Conservation (phyloP, 148 eudicot genomes). For the Mesembryanthemum crystallinum region DNA sequence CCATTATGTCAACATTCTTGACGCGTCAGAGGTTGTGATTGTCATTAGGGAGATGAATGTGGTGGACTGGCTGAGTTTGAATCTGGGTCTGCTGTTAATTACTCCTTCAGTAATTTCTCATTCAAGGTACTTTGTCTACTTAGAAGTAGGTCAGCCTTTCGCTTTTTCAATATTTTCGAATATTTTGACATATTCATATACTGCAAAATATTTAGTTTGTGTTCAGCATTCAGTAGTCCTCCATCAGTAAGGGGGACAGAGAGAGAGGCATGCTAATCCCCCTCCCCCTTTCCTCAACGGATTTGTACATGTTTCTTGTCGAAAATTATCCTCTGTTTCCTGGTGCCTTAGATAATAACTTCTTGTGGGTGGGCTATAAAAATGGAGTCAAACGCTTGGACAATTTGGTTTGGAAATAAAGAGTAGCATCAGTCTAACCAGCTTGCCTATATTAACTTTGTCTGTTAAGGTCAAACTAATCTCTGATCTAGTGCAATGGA, state of each 20-base stretch:
- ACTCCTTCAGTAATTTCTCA: constrained; percentile 96
- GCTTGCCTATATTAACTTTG: not conserved
- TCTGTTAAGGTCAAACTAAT: not conserved
- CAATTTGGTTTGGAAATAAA: not conserved
- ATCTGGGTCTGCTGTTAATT: constrained; percentile 60
- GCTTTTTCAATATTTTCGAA: not conserved
- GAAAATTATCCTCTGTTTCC: not conserved
- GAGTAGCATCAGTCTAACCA: not conserved
- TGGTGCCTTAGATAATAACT: not conserved
- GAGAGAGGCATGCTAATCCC: not conserved
- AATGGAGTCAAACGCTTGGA: not conserved
- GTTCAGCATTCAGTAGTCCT: not conserved
- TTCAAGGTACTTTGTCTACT: constrained; percentile 72
- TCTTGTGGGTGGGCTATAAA: not conserved
- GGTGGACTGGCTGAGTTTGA: constrained; percentile 70
- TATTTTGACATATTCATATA: too few relatives aligned
- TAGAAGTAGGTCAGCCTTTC: not conserved
- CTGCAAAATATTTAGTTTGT: too few relatives aligned
- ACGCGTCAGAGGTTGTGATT: constrained; percentile 1
- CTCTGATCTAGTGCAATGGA: not conserved
- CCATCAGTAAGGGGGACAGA: not conserved
- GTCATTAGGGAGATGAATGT: constrained; percentile 76
- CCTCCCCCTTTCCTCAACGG: not conserved
- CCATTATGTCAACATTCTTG: not conserved
- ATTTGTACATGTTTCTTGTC: not conserved